Conservation (phyloP, 805 yeast genomes). For the Monosporozyma servazzii region DNA sequence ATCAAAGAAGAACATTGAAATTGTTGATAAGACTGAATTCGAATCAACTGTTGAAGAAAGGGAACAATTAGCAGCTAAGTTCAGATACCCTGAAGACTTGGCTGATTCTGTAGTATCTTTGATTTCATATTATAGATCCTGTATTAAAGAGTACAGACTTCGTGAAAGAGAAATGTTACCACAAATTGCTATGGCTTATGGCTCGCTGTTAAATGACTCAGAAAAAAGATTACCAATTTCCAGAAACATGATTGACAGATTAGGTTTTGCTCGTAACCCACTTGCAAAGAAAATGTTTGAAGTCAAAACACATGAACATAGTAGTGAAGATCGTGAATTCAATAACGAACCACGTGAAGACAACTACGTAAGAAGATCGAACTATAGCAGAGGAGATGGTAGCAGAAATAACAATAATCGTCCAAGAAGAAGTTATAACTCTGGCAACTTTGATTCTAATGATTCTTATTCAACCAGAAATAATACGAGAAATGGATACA, state of each 20-base stretch:
- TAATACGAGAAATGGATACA: background rate
- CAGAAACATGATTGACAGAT: conserved; percentile 10
- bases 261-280: conserved; percentile 19
- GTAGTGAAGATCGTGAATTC: background rate
- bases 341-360: background rate
- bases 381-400: background rate
- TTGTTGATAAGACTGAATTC: conserved; percentile 37
- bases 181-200: conserved; percentile 20
- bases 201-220: conserved; percentile 18
- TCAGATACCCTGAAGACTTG: conserved; percentile 18
- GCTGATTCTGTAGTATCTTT: conserved; percentile 29
- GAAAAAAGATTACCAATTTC: conserved; percentile 16
- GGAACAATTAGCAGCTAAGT: conserved; percentile 19
- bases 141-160: conserved; percentile 27
- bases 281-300: conserved; percentile 19
- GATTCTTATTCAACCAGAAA: background rate
- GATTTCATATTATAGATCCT: conserved; percentile 32
- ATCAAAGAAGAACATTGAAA: conserved; percentile 44
- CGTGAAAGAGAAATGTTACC: conserved; percentile 16
- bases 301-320: background rate
- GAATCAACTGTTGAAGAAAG: conserved; percentile 29
- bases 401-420: background rate
- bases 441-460: background rate
- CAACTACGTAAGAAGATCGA: background rate
- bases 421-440: conserved; percentile 1